Percentiles rank a stretch among this genome's conserved stretches.
These are phyloP conservation scores for Phytophthora multivora DNA, from an alignment of 352 stramenopile species.

Conservation along the genomic window DNA sequence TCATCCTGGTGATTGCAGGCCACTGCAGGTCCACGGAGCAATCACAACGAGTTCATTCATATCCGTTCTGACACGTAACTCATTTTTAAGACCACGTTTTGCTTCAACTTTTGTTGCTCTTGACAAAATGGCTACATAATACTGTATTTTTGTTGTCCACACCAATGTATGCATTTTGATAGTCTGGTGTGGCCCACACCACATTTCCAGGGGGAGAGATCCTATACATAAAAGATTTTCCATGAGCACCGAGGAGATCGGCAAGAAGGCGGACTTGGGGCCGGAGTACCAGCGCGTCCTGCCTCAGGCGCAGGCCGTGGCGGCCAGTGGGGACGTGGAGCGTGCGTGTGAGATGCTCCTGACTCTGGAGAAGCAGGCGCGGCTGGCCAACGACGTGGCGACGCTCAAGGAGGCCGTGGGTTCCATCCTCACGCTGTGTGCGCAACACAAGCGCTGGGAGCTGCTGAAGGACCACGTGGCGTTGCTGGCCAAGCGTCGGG, in stretches of 20 bases:
- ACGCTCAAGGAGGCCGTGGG: conserved; percentile 86
- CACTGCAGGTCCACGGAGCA: background rate
- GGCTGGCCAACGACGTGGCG: conserved; percentile 81
- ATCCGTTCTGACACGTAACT: background rate
- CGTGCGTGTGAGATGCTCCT: conserved; percentile 85
- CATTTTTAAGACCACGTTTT: background rate
- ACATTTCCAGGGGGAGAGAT: conserved; percentile 1
- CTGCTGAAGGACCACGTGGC: conserved; percentile 87
- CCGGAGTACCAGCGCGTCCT: conserved; percentile 68
- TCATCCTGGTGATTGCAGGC: background rate
- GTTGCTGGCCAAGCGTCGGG: conserved; percentile 88
- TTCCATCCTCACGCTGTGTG: conserved; percentile 79
- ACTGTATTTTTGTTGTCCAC: no score
- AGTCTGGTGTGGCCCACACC: background rate
- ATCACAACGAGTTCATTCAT: background rate
- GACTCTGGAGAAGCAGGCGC: conserved; percentile 83
- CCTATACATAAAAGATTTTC: conserved; percentile 36
- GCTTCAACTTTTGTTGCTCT: background rate
- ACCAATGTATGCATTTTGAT: no score
- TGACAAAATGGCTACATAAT: background rate
- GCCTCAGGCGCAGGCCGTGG: conserved; percentile 67
- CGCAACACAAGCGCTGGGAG: conserved; percentile 87
- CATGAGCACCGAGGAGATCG: conserved; percentile 78
- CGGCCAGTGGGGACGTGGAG: conserved; percentile 77
- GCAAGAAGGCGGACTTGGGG: conserved; percentile 81